A percentile compares a stretch with the other conserved stretches of the same genome.
Evolutionary conservation across 139 green algal genomes (phyloP).

Genomic region (Spirogloea muscicola): DNA sequence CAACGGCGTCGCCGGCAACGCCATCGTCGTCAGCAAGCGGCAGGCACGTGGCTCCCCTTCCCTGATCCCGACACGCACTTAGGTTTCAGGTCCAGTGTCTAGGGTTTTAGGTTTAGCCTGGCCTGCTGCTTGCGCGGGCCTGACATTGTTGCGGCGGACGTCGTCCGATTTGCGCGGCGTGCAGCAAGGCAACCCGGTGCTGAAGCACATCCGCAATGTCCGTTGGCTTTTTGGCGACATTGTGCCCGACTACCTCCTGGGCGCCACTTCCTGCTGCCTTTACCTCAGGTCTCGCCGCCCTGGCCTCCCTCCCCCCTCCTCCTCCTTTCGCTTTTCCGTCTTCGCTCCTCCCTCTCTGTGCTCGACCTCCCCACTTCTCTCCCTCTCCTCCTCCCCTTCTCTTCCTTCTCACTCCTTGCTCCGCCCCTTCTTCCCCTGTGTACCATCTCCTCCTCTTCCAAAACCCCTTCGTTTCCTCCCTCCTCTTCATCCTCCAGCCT

Average conservation of each 20-base stretch:
- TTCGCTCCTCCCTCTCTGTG: not conserved
- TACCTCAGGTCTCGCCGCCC: constrained; percentile 11
- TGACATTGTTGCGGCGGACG: no score
- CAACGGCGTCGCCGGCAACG: no score
- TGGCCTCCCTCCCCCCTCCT: not conserved
- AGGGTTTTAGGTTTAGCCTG: no score
- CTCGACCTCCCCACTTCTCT: not conserved
- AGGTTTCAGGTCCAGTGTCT: no score
- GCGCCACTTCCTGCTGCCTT: constrained; percentile 9
- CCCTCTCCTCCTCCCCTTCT: not conserved
- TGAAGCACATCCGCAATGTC: constrained; percentile 81
- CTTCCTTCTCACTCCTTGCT: not conserved
- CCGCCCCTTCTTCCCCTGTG: no score
- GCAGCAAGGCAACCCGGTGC: constrained; percentile 84
- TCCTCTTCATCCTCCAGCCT: not conserved
- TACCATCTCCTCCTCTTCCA: no score
- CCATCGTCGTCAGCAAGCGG: no score
- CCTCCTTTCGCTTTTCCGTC: no score
- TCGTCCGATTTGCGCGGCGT: not conserved
- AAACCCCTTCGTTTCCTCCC: no score
- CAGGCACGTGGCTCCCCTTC: no score
- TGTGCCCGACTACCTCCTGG: constrained; percentile 75
- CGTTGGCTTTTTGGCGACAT: constrained; percentile 74
- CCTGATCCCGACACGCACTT: no score
- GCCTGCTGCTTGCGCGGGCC: no score